Evolutionary conservation across 2,329 filamentous ascomycete species (phyloP), one percentile per base, ranked within the genome.

Genomic region (Fusarium duplospermum): DNA sequence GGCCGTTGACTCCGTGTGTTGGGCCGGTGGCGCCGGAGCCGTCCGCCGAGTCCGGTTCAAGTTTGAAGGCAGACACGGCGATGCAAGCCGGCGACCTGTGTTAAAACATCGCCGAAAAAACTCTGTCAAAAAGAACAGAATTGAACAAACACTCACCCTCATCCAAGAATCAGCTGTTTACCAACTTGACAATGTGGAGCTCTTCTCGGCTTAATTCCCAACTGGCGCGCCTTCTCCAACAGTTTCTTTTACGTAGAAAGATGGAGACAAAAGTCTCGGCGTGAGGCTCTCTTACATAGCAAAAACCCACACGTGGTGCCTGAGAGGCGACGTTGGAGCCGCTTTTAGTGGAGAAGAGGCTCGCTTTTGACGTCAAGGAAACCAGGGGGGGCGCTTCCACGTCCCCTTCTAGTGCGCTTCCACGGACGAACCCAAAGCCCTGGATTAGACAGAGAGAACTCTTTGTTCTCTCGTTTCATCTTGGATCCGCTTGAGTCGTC

Each of bases 221-320:
- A 64, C 62, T 72, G 69, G 59, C 20, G 11, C 20, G 33, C 4
- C 36, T 33, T 64, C 14, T n/a, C 31, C 4, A 66, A 56, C 56
- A 45, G 54, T 75, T 75, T 76, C 70, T 75, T 73, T 75, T 75
- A 75, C 73, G 73, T 75, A 75, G 66, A 70, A 72, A 64, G 62
- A 74, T 74, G 72, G 73, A 73, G 68, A 54, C 65, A 59, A 70
- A 62, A 66, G 33, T 57, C 73, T 75, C 57, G 73, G 73, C 73
- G 57, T 71, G 24, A 62, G 47, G 45, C 38, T 60, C 52, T 63
- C 7, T 47, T 54, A 64, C 62, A 67, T 62, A 72, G 18, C 24
- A 45, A 20, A 64, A 66, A 72, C 64, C 70, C 69, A 69, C 65
- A 33, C 33, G n/a, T 2, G 10, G 20, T 59, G 24, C 69, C 70